Percentiles rank a stretch among this genome's conserved stretches.
phyloP scores from a whole-genome alignment of 176 grass and related monocot species.

The Eleusine coracana region DNA sequence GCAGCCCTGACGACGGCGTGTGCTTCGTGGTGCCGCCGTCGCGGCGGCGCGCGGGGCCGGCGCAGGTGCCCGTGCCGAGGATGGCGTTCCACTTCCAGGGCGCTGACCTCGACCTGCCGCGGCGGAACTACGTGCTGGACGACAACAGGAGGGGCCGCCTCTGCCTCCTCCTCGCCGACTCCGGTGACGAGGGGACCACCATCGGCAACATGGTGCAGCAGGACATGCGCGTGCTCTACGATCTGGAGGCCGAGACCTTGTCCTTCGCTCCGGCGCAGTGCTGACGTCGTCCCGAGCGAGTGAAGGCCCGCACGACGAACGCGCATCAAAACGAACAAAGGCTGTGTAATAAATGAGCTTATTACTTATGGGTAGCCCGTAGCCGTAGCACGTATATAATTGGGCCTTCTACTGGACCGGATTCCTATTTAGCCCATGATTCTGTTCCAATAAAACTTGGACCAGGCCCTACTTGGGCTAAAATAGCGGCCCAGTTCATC shows the following conservation, averaged over 20 bases:
- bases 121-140: constrained; percentile 56
- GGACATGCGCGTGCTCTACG: constrained; percentile 55
- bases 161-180: constrained; percentile 54
- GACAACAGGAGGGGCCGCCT: constrained; percentile 23
- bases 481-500: no score
- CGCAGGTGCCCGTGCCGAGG: constrained; percentile 53
- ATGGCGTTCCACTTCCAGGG: constrained; percentile 70
- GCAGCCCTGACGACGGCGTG: constrained; percentile 19
- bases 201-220: constrained; percentile 49
- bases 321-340: no score
- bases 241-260: constrained; percentile 46
- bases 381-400: no score
- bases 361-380: no score
- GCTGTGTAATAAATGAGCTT: no score
- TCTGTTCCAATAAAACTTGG: no score
- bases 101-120: constrained; percentile 56
- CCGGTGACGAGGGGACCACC: constrained; percentile 35
- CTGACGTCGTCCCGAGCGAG: not conserved
- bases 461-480: no score
- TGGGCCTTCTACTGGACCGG: no score
- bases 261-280: constrained; percentile 50
- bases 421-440: no score
- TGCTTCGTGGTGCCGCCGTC: constrained; percentile 54
- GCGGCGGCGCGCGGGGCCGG: not conserved
- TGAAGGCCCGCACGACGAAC: not conserved